These are phyloP conservation scores for Cladophialophora bantiana DNA, from an alignment of 2,329 filamentous ascomycete genomes.

Conservation along the genomic window DNA sequence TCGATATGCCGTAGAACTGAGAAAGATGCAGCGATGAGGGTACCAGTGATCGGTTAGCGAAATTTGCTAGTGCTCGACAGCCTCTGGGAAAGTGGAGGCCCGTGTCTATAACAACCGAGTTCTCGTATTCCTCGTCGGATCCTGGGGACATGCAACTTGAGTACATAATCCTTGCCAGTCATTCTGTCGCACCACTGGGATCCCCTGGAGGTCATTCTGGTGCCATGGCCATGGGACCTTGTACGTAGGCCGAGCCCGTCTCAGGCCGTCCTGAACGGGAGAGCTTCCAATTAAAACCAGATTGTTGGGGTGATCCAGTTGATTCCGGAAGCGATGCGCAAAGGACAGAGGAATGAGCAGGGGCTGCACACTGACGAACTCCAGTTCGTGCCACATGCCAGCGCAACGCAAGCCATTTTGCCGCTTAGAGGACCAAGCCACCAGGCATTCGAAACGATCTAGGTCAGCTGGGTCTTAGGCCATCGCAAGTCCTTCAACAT, in stretches of 20 bases:
- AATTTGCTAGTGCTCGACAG: background rate
- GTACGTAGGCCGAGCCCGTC: background rate
- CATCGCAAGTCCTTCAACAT: background rate
- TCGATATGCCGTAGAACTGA: background rate
- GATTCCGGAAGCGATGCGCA: background rate
- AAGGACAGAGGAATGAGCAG: background rate
- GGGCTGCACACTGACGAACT: background rate
- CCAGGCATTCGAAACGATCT: background rate
- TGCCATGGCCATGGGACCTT: background rate
- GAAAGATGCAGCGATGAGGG: background rate
- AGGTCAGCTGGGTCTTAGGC: background rate
- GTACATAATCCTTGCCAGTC: background rate
- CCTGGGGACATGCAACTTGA: background rate
- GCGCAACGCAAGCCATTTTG: background rate
- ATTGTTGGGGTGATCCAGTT: background rate
- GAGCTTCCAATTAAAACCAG: background rate
- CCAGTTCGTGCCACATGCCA: background rate
- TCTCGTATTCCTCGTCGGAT: background rate
- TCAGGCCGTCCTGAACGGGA: background rate
- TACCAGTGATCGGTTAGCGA: background rate
- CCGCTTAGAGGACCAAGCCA: background rate
- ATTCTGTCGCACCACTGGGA: background rate
- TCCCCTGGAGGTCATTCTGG: background rate
- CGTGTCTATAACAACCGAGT: background rate
- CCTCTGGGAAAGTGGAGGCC: background rate